Evolutionary conservation across 2,329 filamentous ascomycete genomes (phyloP), one percentile per base, ranked within the genome.

Genomic region (Pseudophaeomoniella oleicola): DNA sequence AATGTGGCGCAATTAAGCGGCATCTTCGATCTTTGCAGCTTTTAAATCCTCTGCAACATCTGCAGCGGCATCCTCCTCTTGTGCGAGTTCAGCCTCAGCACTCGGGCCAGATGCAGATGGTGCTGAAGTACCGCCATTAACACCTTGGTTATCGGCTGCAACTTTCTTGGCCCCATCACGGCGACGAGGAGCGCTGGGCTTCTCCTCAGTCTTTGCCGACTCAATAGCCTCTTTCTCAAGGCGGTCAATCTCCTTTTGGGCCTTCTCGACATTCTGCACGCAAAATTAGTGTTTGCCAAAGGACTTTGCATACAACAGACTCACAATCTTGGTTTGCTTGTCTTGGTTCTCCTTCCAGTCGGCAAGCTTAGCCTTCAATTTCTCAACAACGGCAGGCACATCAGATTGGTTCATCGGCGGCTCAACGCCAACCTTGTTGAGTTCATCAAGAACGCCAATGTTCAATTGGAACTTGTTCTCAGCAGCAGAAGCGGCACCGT

Each of bases 341-440:
- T 80, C 75, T 67, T 96, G 90, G 62, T 94, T 82, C 36, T 73
- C 67, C 71, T 93, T 94, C 86, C 88, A 98, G 60, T 81, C 71
- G 18, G 77, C 77, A 36, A 96, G 71, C 74, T 96, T 96, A 54
- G 76, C 82, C 63, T 88, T 86, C 51, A 96, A 74, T 69, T 94
- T 88, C 67, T 94, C 86, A 33, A 84, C 66, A 11, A 81, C 75
- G 41, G 67, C 67, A 16, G 87, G 77, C 11, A 96, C 78, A 50
- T 94, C 88, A 38, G 77, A 71, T 52, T 85, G 75, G 60, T 76
- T 82, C 71, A 88, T 85, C 19, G 90, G 90, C 36, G 88, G 82
- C 41, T 94, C 80, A 47, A 96, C 75, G 50, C 79, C 79, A 55
- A 96, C 72, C 60, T 81, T 81, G 47, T 75, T 68, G 46, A 93